These are phyloP conservation scores for Xeromyces bisporus DNA, from an alignment of 495 filamentous ascomycete genomes.

Conservation along the genomic window DNA sequence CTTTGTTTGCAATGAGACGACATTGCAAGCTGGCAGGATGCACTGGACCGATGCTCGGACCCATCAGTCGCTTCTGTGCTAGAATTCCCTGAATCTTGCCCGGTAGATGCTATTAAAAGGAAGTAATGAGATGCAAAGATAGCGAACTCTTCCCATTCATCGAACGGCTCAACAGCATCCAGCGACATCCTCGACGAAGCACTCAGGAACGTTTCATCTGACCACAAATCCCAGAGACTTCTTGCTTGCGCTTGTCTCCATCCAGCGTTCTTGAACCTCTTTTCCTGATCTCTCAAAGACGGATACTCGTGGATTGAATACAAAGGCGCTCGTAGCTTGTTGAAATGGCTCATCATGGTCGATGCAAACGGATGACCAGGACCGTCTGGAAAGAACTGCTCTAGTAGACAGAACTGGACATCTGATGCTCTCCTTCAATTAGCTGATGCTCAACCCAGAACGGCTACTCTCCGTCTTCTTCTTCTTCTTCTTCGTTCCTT, in stretches of 20 bases:
- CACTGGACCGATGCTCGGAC: conserved; percentile 1
- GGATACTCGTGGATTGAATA: conserved; percentile 58
- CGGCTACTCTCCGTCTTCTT: not conserved
- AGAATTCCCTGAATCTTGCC: not conserved
- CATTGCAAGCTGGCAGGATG: conserved; percentile 9
- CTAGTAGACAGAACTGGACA: conserved; percentile 64
- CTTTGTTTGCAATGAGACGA: conserved; percentile 6
- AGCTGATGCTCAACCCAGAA: too few species aligned
- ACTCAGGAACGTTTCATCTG: conserved; percentile 40
- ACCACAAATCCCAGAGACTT: conserved; percentile 70
- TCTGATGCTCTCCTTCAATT: conserved; percentile 11
- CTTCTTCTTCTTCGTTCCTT: too few species aligned
- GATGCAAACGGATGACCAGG: conserved; percentile 64
- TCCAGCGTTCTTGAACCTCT: conserved; percentile 45
- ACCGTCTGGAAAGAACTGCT: conserved; percentile 72
- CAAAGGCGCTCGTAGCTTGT: conserved; percentile 61
- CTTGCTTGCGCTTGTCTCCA: conserved; percentile 45
- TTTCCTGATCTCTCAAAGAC: conserved; percentile 39
- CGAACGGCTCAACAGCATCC: conserved; percentile 63
- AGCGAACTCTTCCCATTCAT: conserved; percentile 93
- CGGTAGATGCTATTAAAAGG: conserved; percentile 44
- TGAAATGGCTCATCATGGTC: conserved; percentile 76
- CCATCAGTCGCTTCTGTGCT: not conserved
- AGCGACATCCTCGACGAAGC: conserved; percentile 36
- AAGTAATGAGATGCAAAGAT: conserved; percentile 80